Percentiles rank a stretch among this genome's conserved stretches.
Evolutionary conservation across 495 filamentous ascomycete genomes (phyloP).

Genomic region (Tuber umbilicatum): DNA sequence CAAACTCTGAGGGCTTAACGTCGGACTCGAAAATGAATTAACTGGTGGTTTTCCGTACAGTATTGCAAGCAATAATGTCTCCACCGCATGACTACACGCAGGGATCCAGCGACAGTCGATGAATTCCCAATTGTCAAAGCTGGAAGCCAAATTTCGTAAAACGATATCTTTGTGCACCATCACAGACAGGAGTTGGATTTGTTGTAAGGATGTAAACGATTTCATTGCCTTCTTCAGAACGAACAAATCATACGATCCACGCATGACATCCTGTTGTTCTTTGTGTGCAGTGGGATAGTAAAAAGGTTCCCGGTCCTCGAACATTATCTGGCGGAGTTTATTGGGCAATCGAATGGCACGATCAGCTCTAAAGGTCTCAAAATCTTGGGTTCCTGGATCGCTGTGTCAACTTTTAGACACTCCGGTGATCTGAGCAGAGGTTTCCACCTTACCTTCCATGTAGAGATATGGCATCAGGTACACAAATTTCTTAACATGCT

Average conservation of each 20-base stretch:
- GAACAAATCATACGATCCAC: slow-evolving; percentile 30
- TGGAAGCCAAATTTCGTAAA: slow-evolving; percentile 38
- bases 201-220: slow-evolving; percentile 38
- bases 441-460: slow-evolving; percentile 39
- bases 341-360: slow-evolving; percentile 36
- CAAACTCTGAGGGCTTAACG: slow-evolving; percentile 40
- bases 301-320: slow-evolving; percentile 38
- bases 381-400: slow-evolving; percentile 37
- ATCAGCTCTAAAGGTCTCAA: slow-evolving; percentile 39
- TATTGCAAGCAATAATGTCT: slow-evolving; percentile 35
- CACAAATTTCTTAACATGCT: slow-evolving; percentile 42
- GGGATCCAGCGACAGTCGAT: slow-evolving; percentile 42
- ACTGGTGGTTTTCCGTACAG: slow-evolving; percentile 33
- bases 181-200: slow-evolving; percentile 36
- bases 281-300: slow-evolving; percentile 38
- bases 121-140: slow-evolving; percentile 39
- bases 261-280: slow-evolving; percentile 41
- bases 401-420: slow-evolving; percentile 30
- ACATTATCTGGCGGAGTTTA: slow-evolving; percentile 41
- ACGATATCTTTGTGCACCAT: slow-evolving; percentile 42
- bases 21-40: slow-evolving; percentile 40
- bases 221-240: slow-evolving; percentile 40
- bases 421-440: slow-evolving; percentile 14
- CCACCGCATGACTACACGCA: slow-evolving; percentile 38
- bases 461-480: slow-evolving; percentile 43